phyloP scores from a whole-genome alignment of 768 basidiomycete species.

The Ramaria sp. region DNA sequence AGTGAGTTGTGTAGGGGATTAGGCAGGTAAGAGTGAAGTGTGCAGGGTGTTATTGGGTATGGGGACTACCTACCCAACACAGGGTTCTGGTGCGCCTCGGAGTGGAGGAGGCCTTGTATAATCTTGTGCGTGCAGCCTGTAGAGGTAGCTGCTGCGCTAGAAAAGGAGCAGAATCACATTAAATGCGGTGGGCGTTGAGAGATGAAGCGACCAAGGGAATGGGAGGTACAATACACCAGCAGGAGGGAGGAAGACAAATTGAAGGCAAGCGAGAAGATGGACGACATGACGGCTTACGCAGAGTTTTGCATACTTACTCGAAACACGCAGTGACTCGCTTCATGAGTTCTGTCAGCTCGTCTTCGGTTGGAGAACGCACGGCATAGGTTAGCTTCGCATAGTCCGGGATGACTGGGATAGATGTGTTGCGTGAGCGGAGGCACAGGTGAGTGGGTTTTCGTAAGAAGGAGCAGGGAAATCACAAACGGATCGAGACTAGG shows the following conservation, averaged over 20 bases:
- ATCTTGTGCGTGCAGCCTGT: slow-evolving; percentile 51
- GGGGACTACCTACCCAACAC: slow-evolving; percentile 37
- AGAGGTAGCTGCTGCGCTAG: slow-evolving; percentile 56
- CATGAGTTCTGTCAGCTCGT: slow-evolving; percentile 46
- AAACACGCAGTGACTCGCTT: slow-evolving; percentile 64
- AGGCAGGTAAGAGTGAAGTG: too few relatives aligned
- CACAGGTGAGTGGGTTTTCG: neutral
- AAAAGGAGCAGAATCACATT: neutral
- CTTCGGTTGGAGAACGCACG: slow-evolving; percentile 59
- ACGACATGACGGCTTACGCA: too few relatives aligned
- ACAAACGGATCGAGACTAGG: neutral
- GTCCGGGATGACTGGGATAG: slow-evolving; percentile 63
- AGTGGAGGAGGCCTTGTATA: slow-evolving; percentile 23
- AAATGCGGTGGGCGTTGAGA: too few relatives aligned
- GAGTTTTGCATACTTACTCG: slow-evolving; percentile 33
- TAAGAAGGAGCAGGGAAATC: neutral
- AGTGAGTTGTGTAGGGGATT: too few relatives aligned
- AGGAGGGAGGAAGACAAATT: too few relatives aligned
- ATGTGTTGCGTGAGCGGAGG: neutral
- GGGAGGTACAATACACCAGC: too few relatives aligned
- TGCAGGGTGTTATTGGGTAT: neutral
- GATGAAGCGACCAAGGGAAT: neutral
- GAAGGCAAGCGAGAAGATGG: neutral
- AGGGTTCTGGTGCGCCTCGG: slow-evolving; percentile 63
- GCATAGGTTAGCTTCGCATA: slow-evolving; percentile 54